These are phyloP conservation scores for Epichloe aotearoae DNA, from an alignment of 2,329 filamentous ascomycete species.

Conservation along the genomic window DNA sequence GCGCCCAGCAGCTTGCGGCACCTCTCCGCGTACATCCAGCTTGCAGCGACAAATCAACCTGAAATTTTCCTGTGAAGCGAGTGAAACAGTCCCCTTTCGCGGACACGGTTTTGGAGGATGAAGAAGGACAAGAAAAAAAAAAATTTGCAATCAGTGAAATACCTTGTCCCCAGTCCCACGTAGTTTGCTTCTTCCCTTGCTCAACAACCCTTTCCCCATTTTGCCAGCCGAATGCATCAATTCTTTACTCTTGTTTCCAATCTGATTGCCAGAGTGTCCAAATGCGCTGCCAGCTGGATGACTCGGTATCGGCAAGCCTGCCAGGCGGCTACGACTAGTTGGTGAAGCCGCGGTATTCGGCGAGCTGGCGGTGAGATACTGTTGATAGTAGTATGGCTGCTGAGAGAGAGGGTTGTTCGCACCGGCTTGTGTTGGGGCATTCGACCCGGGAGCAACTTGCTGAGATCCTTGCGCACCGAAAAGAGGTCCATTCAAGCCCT, in stretches of 20 bases:
- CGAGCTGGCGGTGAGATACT: constrained; percentile 36
- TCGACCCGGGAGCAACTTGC: constrained; percentile 8
- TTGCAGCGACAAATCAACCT: constrained; percentile 3
- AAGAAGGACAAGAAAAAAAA: constrained; percentile 15
- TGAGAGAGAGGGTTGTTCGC: constrained; percentile 18
- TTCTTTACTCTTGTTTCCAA: constrained; percentile 79
- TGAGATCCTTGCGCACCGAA: constrained; percentile 12
- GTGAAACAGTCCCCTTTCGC: background rate
- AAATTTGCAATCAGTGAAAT: constrained; percentile 50
- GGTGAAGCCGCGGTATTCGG: constrained; percentile 14
- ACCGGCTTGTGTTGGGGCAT: constrained; percentile 11
- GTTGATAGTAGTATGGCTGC: constrained; percentile 43
- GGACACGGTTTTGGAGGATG: constrained; percentile 5
- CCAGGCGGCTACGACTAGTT: constrained; percentile 23
- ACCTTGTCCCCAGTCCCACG: constrained; percentile 68
- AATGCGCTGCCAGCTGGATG: constrained; percentile 32
- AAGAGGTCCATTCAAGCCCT: constrained; percentile 6
- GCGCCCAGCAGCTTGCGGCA: background rate
- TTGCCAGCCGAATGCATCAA: constrained; percentile 76
- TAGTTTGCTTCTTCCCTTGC: constrained; percentile 80
- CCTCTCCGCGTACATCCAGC: background rate
- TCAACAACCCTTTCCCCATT: constrained; percentile 81
- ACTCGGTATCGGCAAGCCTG: constrained; percentile 21
- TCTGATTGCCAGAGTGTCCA: constrained; percentile 44
- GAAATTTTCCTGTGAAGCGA: constrained; percentile 5